Conservation (phyloP, 208 protist genomes). For the Leishmania tropica region DNA sequence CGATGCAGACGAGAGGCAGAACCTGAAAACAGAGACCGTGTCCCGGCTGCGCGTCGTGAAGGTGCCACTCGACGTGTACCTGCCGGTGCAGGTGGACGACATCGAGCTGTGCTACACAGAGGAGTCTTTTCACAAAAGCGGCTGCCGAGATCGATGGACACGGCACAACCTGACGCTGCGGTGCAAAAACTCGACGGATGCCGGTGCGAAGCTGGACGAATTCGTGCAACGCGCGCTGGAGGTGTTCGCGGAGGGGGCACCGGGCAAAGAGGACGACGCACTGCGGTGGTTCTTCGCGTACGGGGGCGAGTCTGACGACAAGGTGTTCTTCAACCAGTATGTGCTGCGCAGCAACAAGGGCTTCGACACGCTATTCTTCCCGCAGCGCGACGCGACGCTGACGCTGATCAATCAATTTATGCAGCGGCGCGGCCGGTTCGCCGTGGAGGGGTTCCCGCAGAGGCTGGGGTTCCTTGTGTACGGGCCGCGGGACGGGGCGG, state of each 20-base stretch:
- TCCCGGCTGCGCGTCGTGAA: slow-evolving; percentile 9
- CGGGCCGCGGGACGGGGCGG: too few relatives aligned
- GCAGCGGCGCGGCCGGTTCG: too few relatives aligned
- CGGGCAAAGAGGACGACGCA: background rate
- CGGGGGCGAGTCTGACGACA: slow-evolving; percentile 16
- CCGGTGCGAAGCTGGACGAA: background rate
- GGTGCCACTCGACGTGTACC: slow-evolving; percentile 3
- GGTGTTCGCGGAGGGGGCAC: slow-evolving; percentile 20
- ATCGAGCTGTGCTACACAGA: slow-evolving; percentile 6
- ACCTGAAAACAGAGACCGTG: slow-evolving; percentile 10
- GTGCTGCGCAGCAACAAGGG: slow-evolving; percentile 72
- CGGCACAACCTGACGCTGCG: slow-evolving; percentile 6
- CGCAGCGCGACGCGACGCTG: slow-evolving; percentile 62
- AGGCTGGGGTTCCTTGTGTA: too few relatives aligned
- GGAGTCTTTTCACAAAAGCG: background rate
- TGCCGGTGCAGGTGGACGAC: slow-evolving; percentile 6
- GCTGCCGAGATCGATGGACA: background rate
- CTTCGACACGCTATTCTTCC: slow-evolving; percentile 90
- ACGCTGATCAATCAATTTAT: too few relatives aligned
- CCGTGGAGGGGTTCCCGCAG: too few relatives aligned
- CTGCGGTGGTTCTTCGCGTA: slow-evolving; percentile 21
- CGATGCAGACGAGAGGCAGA: background rate
- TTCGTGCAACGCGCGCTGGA: slow-evolving; percentile 33
- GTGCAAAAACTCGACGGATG: background rate
- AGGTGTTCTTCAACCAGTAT: slow-evolving; percentile 71